Conservation (phyloP, 768 basidiomycete species). For the Antrodiella citrinella region DNA sequence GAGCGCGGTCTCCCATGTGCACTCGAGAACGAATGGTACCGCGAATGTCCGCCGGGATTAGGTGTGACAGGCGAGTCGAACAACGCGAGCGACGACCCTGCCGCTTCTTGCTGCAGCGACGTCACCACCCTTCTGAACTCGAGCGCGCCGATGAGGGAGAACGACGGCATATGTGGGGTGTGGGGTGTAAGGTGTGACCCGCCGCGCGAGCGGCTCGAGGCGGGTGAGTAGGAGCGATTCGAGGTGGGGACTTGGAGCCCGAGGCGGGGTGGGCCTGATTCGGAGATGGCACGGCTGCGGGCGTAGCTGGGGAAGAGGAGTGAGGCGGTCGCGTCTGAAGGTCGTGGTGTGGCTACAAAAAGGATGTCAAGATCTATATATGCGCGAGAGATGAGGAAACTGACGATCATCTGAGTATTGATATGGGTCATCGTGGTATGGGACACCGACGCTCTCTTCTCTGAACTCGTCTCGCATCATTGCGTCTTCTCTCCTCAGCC, state of each 20-base stretch:
- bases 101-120: constrained; percentile 65
- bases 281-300: constrained; percentile 29
- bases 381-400: constrained; percentile 11
- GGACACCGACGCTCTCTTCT: constrained; percentile 32
- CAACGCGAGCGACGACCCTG: constrained; percentile 44
- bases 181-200: background rate
- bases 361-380: constrained; percentile 7
- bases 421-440: constrained; percentile 42
- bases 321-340: constrained; percentile 11
- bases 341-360: constrained; percentile 2
- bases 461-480: constrained; percentile 53
- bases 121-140: constrained; percentile 92
- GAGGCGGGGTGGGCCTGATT: constrained; percentile 29
- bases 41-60: constrained; percentile 71
- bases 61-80: constrained; percentile 67
- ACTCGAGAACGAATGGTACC: constrained; percentile 25
- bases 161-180: constrained; percentile 62
- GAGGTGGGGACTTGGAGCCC: constrained; percentile 34
- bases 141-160: constrained; percentile 89
- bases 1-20: constrained; percentile 1
- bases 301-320: constrained; percentile 21
- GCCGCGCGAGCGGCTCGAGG: constrained; percentile 15
- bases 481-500: constrained; percentile 37
- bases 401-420: constrained; percentile 60
- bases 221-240: constrained; percentile 45